Percentiles rank a stretch among this genome's conserved stretches.
Evolutionary conservation across 2,329 filamentous ascomycete species (phyloP).

Genomic region (Scortechinia acanthostroma): DNA sequence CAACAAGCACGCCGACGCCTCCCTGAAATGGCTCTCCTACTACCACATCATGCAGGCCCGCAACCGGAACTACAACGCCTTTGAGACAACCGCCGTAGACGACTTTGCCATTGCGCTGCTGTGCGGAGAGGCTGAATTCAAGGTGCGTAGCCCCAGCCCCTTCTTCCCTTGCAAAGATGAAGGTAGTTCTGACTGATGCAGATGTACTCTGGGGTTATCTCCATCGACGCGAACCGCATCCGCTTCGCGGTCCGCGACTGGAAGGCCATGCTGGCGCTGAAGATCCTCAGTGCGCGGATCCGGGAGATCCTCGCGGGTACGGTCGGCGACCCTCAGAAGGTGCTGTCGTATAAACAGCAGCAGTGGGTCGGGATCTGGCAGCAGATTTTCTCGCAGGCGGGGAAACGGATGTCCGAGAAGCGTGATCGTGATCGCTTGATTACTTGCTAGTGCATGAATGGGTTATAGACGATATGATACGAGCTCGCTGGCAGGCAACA

Average conservation of each 20-base stretch:
- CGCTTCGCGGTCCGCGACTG: conserved; percentile 80
- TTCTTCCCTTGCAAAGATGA: not conserved
- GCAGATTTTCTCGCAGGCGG: conserved; percentile 44
- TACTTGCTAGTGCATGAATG: too few species aligned
- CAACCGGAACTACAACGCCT: conserved; percentile 74
- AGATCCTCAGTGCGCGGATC: conserved; percentile 67
- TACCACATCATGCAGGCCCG: conserved; percentile 84
- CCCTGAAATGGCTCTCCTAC: conserved; percentile 79
- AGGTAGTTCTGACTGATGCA: conserved; percentile 22
- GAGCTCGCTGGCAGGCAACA: too few species aligned
- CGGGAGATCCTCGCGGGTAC: conserved; percentile 68
- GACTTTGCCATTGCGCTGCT: conserved; percentile 77
- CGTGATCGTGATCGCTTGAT: too few species aligned
- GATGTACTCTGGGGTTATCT: conserved; percentile 80
- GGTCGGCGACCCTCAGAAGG: conserved; percentile 62
- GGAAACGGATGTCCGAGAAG: not conserved
- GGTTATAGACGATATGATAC: too few species aligned
- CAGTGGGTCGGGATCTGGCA: conserved; percentile 73
- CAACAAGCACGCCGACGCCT: conserved; percentile 60
- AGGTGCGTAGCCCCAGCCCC: conserved; percentile 38
- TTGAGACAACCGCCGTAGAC: conserved; percentile 76
- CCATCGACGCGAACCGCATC: conserved; percentile 80
- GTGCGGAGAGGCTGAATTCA: conserved; percentile 82
- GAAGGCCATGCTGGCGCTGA: conserved; percentile 86
- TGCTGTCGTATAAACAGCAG: conserved; percentile 59